Base-by-base conservation (phyloP, 169 alveolate species). In the Plasmodium relictum region DNA sequence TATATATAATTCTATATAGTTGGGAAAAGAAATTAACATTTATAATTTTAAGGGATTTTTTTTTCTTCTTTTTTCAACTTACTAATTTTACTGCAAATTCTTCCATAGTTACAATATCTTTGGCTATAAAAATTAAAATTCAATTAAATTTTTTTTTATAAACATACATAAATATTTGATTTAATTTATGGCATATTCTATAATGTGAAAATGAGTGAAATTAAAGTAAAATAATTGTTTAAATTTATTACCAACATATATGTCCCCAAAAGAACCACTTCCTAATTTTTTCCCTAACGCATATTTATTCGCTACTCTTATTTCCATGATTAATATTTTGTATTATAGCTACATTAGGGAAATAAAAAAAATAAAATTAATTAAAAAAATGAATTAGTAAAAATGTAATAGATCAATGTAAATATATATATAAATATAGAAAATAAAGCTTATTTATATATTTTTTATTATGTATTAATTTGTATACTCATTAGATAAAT, bases 251-350 rank as follows among this genome's bases (percentile, higher is more conserved):
- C 99, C 99, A 70, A 96, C 95, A 95, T 97, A 98, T 68, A 99
- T 98, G 88, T 98, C 99, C 50, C 99, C 99, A 94, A 98, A 99
- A 39, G 99, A 96, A n/a, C 99, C 99, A 89, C 98, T 96, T 54
- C 99, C 99, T 68, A 99, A 97, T 94, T 98, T 98, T 88, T 98
- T 97, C 59, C 99, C 99, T 83, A 98, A 94, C 83, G 99, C 97
- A 94, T 96, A 98, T 93, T 97, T 97, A 74, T 98, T 98, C 73
- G 99, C 99, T 59, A 98, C 99, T 91, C 98, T 94, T 80, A 98
- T 96, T 95, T 98, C 99, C 98, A 98, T 74, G 71, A 92, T 92
- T 66, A 87, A 65, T 48, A 26, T 70, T 61, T 86, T 70, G 56
- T 70, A 42, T 86, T 86, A 86, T 86, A 71, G 31, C 88, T 71